Evolutionary conservation across 805 yeast genomes (phyloP), one percentile per base, ranked within the genome.

Genomic region (Cyberlindnera subsufficiens): DNA sequence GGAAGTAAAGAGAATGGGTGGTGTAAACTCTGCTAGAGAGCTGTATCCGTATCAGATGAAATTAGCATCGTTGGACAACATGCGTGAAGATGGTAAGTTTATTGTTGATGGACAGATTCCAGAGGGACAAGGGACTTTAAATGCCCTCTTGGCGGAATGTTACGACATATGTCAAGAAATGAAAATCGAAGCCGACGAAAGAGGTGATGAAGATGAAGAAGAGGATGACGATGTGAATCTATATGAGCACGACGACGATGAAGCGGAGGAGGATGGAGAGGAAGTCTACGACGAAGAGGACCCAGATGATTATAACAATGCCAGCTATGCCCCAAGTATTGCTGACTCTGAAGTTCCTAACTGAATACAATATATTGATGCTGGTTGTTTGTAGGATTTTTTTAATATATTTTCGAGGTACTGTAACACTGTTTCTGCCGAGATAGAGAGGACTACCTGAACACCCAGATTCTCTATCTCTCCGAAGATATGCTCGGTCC

Each of bases 41-140:
- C 70, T 93, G 42, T 93, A 90, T 58, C 99, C 99, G 6, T 93
- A 87, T 61, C 98, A 93, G 65, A 78, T 93, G 80, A 93, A 93
- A 65, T 72, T 93, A 43, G 93, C 95, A 2, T 82, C 93, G 14
- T 72, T 93, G 46, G 99, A 93, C 61, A 86, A 89, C 56, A 60
- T 84, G 58, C 78, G 97, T 58, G 73, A 68, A 13, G 98, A 93
- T 60, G 99, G 99, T 7, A 91, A 87, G 67, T 93, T 93, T 56
- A 79, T 85, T 58, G 84, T 88, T 37, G 87, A 86, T 47, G 86
- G 80, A 40, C 86, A 87, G 50, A 84, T 93, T 35, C 99, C 99
- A 3, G 98, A 93, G 61, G 99, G 99, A 11, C 99, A 93, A 65
- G 99, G 97, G 6, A 80, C 95, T n/a, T 70, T 93, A 49, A 89